Conservation (phyloP, 345 rosid species). For the Cardamine occulta region DNA sequence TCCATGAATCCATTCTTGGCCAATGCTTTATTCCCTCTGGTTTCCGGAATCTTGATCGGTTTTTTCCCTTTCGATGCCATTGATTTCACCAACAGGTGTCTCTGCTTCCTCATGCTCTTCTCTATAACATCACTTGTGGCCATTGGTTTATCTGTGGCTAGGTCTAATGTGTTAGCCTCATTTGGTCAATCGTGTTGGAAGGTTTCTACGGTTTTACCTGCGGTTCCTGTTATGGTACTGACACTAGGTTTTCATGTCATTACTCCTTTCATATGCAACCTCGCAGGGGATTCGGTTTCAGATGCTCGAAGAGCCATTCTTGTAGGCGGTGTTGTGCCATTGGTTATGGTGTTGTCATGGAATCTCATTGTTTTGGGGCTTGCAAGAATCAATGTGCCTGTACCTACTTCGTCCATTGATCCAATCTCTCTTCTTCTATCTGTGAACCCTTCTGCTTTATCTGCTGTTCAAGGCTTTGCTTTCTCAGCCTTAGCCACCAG, state of each 20-base stretch:
- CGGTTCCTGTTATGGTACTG: conserved; percentile 82
- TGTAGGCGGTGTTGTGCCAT: conserved; percentile 72
- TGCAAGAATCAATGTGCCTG: conserved; percentile 52
- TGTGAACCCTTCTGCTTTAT: conserved; percentile 80
- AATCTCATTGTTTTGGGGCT: conserved; percentile 89
- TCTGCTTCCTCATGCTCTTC: conserved; percentile 75
- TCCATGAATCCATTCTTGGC: conserved; percentile 62
- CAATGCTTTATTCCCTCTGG: conserved; percentile 64
- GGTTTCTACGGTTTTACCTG: conserved; percentile 66
- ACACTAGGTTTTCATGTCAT: conserved; percentile 93
- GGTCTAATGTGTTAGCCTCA: conserved; percentile 65
- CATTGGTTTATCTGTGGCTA: conserved; percentile 74
- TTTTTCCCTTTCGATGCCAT: conserved; percentile 72
- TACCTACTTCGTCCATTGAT: conserved; percentile 50
- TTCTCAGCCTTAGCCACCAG: conserved; percentile 90
- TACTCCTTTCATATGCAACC: conserved; percentile 84
- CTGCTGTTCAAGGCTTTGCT: conserved; percentile 90
- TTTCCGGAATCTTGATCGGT: conserved; percentile 55
- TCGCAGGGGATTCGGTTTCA: conserved; percentile 63
- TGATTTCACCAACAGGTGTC: conserved; percentile 63
- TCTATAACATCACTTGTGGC: conserved; percentile 73
- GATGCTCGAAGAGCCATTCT: conserved; percentile 81
- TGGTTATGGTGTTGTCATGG: conserved; percentile 86
- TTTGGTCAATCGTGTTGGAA: conserved; percentile 68
- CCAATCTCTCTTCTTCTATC: conserved; percentile 83